Conservation (phyloP, 352 stramenopile genomes). For the Phytophthora boehmeriae region DNA sequence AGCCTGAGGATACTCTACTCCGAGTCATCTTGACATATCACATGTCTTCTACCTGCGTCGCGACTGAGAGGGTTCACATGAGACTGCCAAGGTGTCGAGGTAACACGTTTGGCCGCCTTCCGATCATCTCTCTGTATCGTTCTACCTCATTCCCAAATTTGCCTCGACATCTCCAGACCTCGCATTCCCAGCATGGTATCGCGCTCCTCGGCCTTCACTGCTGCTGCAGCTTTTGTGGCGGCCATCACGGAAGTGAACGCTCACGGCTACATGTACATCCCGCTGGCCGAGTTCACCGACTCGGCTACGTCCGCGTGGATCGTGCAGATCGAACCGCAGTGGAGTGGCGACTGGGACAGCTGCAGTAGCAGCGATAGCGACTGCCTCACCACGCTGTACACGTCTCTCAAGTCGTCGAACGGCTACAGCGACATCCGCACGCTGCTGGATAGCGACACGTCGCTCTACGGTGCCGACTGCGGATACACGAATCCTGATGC, state of each 20-base stretch:
- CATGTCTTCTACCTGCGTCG: slow-evolving; percentile 17
- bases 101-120: not conserved
- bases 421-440: slow-evolving; percentile 35
- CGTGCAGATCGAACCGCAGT: slow-evolving; percentile 38
- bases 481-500: slow-evolving; percentile 36
- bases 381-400: slow-evolving; percentile 31
- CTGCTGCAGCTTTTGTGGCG: slow-evolving; percentile 5
- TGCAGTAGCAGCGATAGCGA: slow-evolving; percentile 28
- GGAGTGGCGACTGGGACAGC: slow-evolving; percentile 32
- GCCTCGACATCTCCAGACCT: slow-evolving; percentile 17
- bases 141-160: slow-evolving; percentile 28
- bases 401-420: slow-evolving; percentile 30
- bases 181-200: slow-evolving; percentile 23
- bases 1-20: slow-evolving; percentile 5
- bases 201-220: slow-evolving; percentile 10
- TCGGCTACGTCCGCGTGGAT: slow-evolving; percentile 25
- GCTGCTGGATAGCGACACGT: slow-evolving; percentile 34
- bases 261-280: slow-evolving; percentile 36
- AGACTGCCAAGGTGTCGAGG: not conserved
- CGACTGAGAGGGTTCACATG: not conserved
- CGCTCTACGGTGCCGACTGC: slow-evolving; percentile 34
- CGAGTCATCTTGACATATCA: slow-evolving; percentile 29
- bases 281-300: slow-evolving; percentile 28
- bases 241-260: slow-evolving; percentile 19
- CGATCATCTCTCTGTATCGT: not conserved